Evolutionary conservation across 176 grass and related monocot genomes (phyloP).

Genomic region (Guadua angustifolia): DNA sequence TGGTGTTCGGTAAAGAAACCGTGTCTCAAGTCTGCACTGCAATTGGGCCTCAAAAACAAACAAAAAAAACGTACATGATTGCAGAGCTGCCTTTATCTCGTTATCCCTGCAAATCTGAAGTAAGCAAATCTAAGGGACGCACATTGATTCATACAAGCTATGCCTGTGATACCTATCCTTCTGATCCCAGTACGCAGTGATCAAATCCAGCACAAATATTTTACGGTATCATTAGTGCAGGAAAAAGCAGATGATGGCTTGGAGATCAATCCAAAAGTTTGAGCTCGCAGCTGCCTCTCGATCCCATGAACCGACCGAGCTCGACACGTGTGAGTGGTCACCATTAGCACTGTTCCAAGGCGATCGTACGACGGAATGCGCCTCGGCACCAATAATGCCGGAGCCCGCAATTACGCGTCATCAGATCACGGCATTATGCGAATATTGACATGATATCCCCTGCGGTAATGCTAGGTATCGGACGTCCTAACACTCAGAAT

Average conservation of each 20-base stretch:
- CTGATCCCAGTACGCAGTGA: background rate
- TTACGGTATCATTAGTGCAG: background rate
- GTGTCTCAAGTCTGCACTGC: background rate
- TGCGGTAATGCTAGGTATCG: too few species aligned
- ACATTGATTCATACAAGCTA: background rate
- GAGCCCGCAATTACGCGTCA: constrained; percentile 13
- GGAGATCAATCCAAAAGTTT: background rate
- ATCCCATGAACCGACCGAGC: background rate
- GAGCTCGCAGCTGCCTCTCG: background rate
- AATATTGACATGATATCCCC: background rate
- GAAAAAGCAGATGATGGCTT: background rate
- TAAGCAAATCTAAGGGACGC: background rate
- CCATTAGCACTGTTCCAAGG: background rate
- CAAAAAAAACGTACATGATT: background rate
- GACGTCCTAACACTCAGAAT: too few species aligned
- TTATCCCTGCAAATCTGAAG: background rate
- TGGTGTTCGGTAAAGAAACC: background rate
- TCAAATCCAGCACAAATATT: background rate
- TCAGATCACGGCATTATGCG: background rate
- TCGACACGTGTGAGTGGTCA: constrained; percentile 26
- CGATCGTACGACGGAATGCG: background rate
- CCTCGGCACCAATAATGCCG: background rate
- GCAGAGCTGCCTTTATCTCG: background rate
- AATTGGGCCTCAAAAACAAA: too few species aligned
- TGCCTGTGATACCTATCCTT: background rate